Base-by-base conservation (phyloP, 805 yeast genomes). In the Naumovozyma castellii region DNA sequence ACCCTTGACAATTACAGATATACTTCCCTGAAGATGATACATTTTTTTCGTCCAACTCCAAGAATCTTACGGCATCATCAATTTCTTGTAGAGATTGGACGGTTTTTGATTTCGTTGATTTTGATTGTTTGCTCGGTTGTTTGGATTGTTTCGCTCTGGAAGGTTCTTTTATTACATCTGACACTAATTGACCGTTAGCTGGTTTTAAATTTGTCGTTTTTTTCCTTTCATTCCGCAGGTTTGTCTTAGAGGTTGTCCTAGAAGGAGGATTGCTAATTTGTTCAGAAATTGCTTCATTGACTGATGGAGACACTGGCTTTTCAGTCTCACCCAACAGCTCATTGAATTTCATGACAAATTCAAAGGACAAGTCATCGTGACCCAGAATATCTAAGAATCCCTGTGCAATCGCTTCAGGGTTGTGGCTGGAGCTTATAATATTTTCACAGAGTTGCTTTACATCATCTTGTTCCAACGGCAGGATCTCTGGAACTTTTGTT, bases 1-100 rank as follows among this genome's bases (percentile, higher is more conserved):
- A 74, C 1, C 90, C 97, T 77, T 80, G 84, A 54, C 97, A 88
- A 45, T 80, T 75, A 56, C 97, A 88, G 3, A 51, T 55, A 15
- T 66, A 56, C 10, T 53, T 51, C 17, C 44, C 44, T 14, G 49
- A 44, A 22, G 27, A 22, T 6, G 27, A 22, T 10, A 22, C 6
- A 42, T 48, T 44, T 3, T 40, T 41, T 6, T 48, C 49, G n/a
- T 40, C 42, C 3, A 69, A 46, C 45, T 82, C 80, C 48, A 78
- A 54, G 42, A 75, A 71, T 45, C 67, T 61, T 33, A 82, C 60
- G 0, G 78, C 78, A 1, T 76, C 74, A 43, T 82, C 87, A 5
- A 83, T 69, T 43, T 82, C 90, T 36, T 75, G 68, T 40, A 83
- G 56, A 18, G 75, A 71, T 31, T 74, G 78, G 5, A 78, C 56